A percentile compares a stretch with the other conserved stretches of the same genome.
Conservation (phyloP, 2,329 filamentous ascomycete species). For the Colletotrichum magnum region DNA sequence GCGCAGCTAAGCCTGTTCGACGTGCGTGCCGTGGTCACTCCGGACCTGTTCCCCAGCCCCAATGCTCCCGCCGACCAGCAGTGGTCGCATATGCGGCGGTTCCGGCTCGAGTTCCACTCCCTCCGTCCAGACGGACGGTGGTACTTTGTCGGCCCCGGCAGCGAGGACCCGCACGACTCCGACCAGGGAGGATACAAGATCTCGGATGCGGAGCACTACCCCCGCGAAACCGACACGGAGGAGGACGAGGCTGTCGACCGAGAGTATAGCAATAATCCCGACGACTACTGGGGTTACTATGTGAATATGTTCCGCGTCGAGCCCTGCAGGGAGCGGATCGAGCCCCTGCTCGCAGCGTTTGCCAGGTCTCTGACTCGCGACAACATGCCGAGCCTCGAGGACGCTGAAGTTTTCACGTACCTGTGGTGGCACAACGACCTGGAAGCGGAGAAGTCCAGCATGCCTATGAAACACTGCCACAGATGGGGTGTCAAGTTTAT, state of each 20-base stretch:
- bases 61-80: constrained; percentile 29
- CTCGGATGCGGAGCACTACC: constrained; percentile 43
- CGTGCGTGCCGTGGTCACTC: constrained; percentile 43
- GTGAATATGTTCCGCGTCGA: constrained; percentile 44
- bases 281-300: constrained; percentile 22
- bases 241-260: constrained; percentile 38
- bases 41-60: constrained; percentile 41
- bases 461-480: constrained; percentile 26
- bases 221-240: constrained; percentile 37
- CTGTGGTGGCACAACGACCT: constrained; percentile 42
- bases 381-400: constrained; percentile 44
- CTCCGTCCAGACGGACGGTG: constrained; percentile 43
- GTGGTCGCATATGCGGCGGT: constrained; percentile 43
- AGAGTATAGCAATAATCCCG: constrained; percentile 34
- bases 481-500: constrained; percentile 44
- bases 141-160: constrained; percentile 45
- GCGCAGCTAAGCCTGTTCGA: constrained; percentile 42
- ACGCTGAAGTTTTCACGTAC: constrained; percentile 44
- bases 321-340: constrained; percentile 41
- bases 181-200: constrained; percentile 41
- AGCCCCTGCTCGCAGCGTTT: constrained; percentile 45
- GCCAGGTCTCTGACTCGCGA: constrained; percentile 39
- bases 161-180: constrained; percentile 42
- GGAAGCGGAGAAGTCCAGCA: constrained; percentile 18
- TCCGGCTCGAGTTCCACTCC: constrained; percentile 43